Evolutionary conservation across 2,329 filamentous ascomycete species (phyloP).

Genomic region (Coleophoma eucalyptorum): DNA sequence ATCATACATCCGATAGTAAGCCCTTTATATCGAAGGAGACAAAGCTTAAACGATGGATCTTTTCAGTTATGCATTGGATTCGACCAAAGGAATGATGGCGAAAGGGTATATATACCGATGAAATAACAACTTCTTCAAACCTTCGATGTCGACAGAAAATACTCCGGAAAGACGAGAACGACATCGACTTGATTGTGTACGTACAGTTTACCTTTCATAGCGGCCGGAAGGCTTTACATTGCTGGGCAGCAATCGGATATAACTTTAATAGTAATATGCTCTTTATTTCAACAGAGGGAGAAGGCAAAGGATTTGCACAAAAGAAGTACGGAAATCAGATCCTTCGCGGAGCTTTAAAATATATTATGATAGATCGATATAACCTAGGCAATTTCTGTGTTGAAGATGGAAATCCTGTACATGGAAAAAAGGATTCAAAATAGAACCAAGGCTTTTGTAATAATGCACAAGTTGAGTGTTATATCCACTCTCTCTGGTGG

Average conservation of each 20-base stretch:
- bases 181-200: too few species aligned
- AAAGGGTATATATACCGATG: background rate
- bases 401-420: slow-evolving; percentile 4
- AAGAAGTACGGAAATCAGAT: too few species aligned
- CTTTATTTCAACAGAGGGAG: too few species aligned
- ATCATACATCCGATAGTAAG: background rate
- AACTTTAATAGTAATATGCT: slow-evolving; percentile 8
- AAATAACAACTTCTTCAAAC: background rate
- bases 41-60: background rate
- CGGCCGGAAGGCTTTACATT: slow-evolving; percentile 3
- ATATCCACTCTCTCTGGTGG: slow-evolving; percentile 6
- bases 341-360: too few species aligned
- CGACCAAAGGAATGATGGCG: background rate
- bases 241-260: slow-evolving; percentile 11
- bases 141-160: background rate
- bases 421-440: slow-evolving; percentile 9
- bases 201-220: slow-evolving; percentile 1
- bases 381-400: background rate
- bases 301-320: too few species aligned
- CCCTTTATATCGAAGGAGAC: background rate
- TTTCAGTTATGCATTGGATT: background rate
- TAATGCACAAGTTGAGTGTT: slow-evolving; percentile 7
- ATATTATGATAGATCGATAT: slow-evolving; percentile 6
- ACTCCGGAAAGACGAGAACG: background rate
- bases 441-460: slow-evolving; percentile 10